Conservation (phyloP, 2,329 filamentous ascomycete genomes). For the Ophiognomonia clavigignenti-juglandacearum region DNA sequence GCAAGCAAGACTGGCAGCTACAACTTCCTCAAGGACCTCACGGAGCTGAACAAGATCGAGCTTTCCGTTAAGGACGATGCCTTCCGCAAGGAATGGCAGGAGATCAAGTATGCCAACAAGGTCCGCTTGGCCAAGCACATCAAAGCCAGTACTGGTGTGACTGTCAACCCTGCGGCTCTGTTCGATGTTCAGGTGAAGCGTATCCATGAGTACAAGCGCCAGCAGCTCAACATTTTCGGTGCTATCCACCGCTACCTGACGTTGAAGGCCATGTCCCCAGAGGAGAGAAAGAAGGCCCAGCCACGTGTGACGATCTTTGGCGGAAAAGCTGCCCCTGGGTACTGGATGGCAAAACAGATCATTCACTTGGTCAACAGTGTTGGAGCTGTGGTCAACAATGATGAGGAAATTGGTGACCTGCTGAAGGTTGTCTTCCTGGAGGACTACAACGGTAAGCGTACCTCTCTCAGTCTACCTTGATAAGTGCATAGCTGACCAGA, state of each 20-base stretch:
- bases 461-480: no score
- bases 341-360: constrained; percentile 99
- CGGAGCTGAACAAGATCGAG: constrained; percentile 80
- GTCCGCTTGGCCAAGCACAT: constrained; percentile 88
- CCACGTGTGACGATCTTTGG: constrained; percentile 95
- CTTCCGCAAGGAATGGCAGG: constrained; percentile 91
- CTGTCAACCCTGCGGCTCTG: constrained; percentile 79
- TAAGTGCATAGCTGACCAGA: no score
- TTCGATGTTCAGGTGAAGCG: constrained; percentile 99
- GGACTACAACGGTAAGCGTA: constrained; percentile 99
- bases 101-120: constrained; percentile 97
- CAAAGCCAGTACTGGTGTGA: constrained; percentile 71
- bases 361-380: constrained; percentile 96
- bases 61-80: constrained; percentile 76
- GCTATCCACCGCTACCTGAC: constrained; percentile 91
- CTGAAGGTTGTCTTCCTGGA: constrained; percentile 97
- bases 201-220: constrained; percentile 98
- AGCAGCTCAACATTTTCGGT: constrained; percentile 98
- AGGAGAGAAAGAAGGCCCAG: constrained; percentile 79
- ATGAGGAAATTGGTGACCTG: constrained; percentile 84
- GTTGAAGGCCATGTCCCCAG: constrained; percentile 78
- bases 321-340: constrained; percentile 94
- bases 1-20: constrained; percentile 80
- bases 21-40: constrained; percentile 87
- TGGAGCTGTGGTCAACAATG: constrained; percentile 84